A percentile compares a stretch with the other conserved stretches of the same genome.
Conservation (phyloP, 2,329 filamentous ascomycete genomes). For the Cladorrhinum sp. region DNA sequence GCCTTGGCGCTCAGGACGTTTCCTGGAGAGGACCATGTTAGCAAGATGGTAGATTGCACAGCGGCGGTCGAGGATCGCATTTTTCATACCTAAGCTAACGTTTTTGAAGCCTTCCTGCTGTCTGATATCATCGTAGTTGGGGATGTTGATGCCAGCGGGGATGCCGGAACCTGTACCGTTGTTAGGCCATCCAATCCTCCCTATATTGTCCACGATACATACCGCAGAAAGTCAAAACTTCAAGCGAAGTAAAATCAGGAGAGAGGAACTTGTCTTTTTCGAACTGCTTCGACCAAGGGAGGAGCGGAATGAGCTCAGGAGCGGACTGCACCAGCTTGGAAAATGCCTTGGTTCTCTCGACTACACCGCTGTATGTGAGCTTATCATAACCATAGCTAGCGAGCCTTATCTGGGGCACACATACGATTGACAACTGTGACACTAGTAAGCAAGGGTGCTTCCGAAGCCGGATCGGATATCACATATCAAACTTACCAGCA, state of each 20-base stretch:
- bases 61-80: no score
- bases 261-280: constrained; percentile 96
- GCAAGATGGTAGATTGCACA: background rate
- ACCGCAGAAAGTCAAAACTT: constrained; percentile 78
- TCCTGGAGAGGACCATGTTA: constrained; percentile 35
- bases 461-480: background rate
- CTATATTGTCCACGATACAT: constrained; percentile 2
- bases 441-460: constrained; percentile 22
- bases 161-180: constrained; percentile 51
- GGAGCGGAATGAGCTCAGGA: constrained; percentile 76
- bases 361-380: constrained; percentile 24
- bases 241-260: constrained; percentile 92
- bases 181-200: constrained; percentile 3
- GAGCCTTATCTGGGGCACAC: constrained; percentile 8
- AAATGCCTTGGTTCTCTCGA: constrained; percentile 86
- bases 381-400: background rate
- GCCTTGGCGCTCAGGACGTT: constrained; percentile 91
- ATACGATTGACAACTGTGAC: constrained; percentile 63
- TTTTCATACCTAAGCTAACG: constrained; percentile 64
- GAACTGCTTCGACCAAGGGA: constrained; percentile 85
- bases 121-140: constrained; percentile 73
- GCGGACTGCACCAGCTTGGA: constrained; percentile 79
- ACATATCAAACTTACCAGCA: constrained; percentile 43
- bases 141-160: constrained; percentile 66
- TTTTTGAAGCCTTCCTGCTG: constrained; percentile 89